Evolutionary conservation across 2,329 filamentous ascomycete genomes (phyloP), one percentile per base, ranked within the genome.

Genomic region (Calonectria pseudoturangicola): DNA sequence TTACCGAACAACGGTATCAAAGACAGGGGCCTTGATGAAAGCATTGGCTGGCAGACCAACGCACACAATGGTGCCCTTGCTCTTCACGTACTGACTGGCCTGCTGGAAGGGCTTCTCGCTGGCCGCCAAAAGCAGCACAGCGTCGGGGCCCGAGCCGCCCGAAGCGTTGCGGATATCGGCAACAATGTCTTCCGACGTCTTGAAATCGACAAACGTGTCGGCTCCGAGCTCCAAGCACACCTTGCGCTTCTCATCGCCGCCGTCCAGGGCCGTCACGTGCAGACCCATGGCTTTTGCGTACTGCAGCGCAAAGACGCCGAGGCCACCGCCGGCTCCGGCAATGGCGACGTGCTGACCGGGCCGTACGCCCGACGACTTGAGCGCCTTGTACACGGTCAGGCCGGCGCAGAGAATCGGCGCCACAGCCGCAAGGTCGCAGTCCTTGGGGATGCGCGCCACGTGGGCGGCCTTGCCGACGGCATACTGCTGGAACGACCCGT

Each of bases 91-190:
- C 84, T 90, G 92, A 66, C 93, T 92, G 25, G 95, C 95, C 86
- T 98, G 94, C 85, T 98, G 95, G 91, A 98, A 98, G 30, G 95
- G 95, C 87, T 93, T 94, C 89, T 98, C 95, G 78, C 88, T 91
- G 62, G 95, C 95, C 66, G 95, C 95, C 62, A 98, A 90, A 36
- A 98, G 88, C 74, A 98, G 88, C 70, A 97, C 95, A 16, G 94
- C 95, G 80, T 98, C 94, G 2, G 95, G 95, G 41, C 95, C 95
- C 10, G 93, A 88, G 13, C 94, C 94, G 76, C 95, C 94, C 12
- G 91, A 88, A 33, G 91, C 91, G 85, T 94, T 93, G 70, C 67
- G 74, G 18, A 98, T 95, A 75, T 96, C 94, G 76, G 89, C 89
- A 76, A 97, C 93, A 15, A 97, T 84, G 84, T 98, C 92, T 83